A percentile compares a stretch with the other conserved stretches of the same genome.
phyloP scores from a whole-genome alignment of 2,329 filamentous ascomycete species.

The Neocatenulostroma microsporum region DNA sequence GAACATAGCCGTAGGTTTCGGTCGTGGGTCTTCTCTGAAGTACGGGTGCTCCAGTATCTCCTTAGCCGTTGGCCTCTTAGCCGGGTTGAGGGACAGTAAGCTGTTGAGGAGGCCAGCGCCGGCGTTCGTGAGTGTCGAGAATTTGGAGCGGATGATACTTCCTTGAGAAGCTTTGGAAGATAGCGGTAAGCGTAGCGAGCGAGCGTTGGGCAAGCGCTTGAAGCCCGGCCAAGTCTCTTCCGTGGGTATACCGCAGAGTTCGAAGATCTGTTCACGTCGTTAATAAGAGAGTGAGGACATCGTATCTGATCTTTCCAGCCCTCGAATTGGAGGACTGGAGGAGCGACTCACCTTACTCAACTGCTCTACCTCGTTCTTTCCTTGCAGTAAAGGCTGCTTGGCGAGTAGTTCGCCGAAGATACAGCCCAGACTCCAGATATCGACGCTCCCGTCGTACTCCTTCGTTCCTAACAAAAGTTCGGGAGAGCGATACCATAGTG shows the following conservation, averaged over 20 bases:
- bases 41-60: conserved; percentile 74
- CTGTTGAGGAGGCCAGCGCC: conserved; percentile 62
- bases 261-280: conserved; percentile 58
- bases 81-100: conserved; percentile 69
- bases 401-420: conserved; percentile 88
- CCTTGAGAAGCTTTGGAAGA: conserved; percentile 34
- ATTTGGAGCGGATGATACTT: conserved; percentile 61
- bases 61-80: conserved; percentile 58
- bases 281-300: conserved; percentile 11
- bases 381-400: conserved; percentile 74
- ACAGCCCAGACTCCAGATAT: conserved; percentile 95
- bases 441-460: conserved; percentile 67
- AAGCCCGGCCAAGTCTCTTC: conserved; percentile 80
- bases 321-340: conserved; percentile 16
- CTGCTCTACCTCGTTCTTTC: conserved; percentile 87
- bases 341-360: conserved; percentile 52
- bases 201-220: conserved; percentile 77
- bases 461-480: conserved; percentile 78
- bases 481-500: conserved; percentile 90
- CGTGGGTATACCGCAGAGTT: conserved; percentile 77
- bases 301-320: conserved; percentile 23
- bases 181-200: conserved; percentile 58
- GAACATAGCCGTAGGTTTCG: conserved; percentile 87
- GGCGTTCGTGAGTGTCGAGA: conserved; percentile 70
- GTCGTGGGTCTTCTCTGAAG: conserved; percentile 80